Percentiles rank a stretch among this genome's conserved stretches.
These are phyloP conservation scores for Dissoconium aciculare DNA, from an alignment of 2,329 filamentous ascomycete genomes.

Conservation along the genomic window DNA sequence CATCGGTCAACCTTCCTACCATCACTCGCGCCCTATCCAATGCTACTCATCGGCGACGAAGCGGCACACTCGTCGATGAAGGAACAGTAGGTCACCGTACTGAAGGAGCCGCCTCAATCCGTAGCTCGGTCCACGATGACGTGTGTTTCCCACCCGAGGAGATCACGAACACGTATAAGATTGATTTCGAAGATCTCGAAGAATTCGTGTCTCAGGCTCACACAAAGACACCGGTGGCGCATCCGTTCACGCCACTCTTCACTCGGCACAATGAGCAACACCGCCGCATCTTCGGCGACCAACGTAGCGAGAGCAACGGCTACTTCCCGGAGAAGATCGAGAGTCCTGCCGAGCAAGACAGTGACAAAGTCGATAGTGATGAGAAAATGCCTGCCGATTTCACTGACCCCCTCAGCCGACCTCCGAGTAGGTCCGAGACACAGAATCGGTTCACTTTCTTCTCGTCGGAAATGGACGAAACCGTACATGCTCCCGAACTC, in stretches of 20 bases:
- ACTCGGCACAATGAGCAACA: constrained; percentile 14
- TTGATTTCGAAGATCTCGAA: constrained; percentile 86
- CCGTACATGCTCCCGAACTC: constrained; percentile 78
- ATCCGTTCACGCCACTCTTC: constrained; percentile 25
- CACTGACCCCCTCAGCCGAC: constrained; percentile 14
- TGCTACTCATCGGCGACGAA: constrained; percentile 40
- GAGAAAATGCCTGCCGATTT: constrained; percentile 32
- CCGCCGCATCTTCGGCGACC: constrained; percentile 45
- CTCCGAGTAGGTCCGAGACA: constrained; percentile 15
- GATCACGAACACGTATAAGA: constrained; percentile 64
- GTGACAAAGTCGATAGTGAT: constrained; percentile 1
- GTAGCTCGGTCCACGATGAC: constrained; percentile 66
- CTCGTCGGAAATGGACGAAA: constrained; percentile 85
- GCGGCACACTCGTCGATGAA: constrained; percentile 44
- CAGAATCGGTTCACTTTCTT: constrained; percentile 90
- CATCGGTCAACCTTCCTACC: constrained; percentile 41
- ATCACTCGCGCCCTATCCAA: constrained; percentile 59
- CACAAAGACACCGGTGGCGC: constrained; percentile 32
- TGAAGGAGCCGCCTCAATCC: constrained; percentile 47
- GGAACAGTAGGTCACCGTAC: constrained; percentile 42
- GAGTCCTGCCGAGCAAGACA: constrained; percentile 13
- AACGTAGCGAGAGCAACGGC: constrained; percentile 29
- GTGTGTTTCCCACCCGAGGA: constrained; percentile 78
- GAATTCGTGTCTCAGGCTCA: constrained; percentile 60
- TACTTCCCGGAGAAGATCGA: constrained; percentile 14